Conservation (phyloP, 2,329 filamentous ascomycete species). For the Lachnellula subtilissima region DNA sequence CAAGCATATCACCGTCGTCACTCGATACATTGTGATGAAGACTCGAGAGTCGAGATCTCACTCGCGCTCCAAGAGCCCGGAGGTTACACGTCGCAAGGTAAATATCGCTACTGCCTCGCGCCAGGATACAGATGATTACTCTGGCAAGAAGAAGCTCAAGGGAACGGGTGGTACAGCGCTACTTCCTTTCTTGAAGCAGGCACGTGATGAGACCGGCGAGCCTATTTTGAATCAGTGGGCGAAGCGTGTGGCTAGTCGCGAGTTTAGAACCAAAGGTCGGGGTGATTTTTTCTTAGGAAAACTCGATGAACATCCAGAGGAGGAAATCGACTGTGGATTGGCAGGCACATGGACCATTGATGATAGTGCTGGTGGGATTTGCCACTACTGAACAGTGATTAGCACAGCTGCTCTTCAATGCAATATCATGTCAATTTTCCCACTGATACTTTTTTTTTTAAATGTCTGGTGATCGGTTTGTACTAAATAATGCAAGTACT, state of each 20-base stretch:
- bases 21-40: slow-evolving; percentile 89
- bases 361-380: slow-evolving; percentile 61
- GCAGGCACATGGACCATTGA: slow-evolving; percentile 88
- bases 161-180: slow-evolving; percentile 91
- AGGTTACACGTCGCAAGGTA: slow-evolving; percentile 49
- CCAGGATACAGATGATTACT: slow-evolving; percentile 36
- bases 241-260: slow-evolving; percentile 34
- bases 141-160: slow-evolving; percentile 56
- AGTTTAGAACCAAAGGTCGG: slow-evolving; percentile 34
- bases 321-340: slow-evolving; percentile 54
- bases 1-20: slow-evolving; percentile 94
- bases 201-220: slow-evolving; percentile 91
- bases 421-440: neutral
- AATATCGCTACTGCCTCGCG: slow-evolving; percentile 60
- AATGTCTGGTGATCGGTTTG: neutral
- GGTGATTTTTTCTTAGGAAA: slow-evolving; percentile 56
- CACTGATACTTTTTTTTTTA: neutral
- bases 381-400: slow-evolving; percentile 27
- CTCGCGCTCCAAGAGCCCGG: slow-evolving; percentile 47
- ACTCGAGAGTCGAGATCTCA: slow-evolving; percentile 68
- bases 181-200: slow-evolving; percentile 95
- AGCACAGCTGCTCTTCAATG: neutral
- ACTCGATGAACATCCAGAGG: slow-evolving; percentile 36
- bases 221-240: slow-evolving; percentile 71
- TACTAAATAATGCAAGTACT: neutral